Conservation (phyloP, 2,329 filamentous ascomycete genomes). For the Fusarium pseudograminearum region DNA sequence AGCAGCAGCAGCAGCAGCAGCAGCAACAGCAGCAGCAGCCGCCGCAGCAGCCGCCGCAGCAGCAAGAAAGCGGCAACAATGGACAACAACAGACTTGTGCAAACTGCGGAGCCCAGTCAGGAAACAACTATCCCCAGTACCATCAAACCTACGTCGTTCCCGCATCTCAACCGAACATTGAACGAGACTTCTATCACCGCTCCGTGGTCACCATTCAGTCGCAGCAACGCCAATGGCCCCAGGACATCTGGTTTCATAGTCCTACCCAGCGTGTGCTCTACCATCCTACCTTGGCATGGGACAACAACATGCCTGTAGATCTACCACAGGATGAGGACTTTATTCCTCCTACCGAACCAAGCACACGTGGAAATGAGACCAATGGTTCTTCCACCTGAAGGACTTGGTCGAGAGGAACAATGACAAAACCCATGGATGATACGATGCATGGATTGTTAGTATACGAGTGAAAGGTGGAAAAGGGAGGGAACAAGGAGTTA, state of each 20-base stretch:
- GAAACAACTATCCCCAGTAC: not conserved
- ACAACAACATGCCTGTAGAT: not conserved
- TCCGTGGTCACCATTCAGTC: slow-evolving; percentile 14
- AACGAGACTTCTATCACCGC: slow-evolving; percentile 15
- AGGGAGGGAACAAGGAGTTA: not conserved
- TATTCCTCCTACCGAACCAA: not conserved
- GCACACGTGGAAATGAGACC: not conserved
- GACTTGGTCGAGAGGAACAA: not conserved
- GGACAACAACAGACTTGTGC: not conserved
- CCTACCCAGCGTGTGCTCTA: slow-evolving; percentile 28
- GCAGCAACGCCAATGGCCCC: slow-evolving; percentile 7
- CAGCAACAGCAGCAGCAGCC: not conserved
- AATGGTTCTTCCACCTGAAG: not conserved
- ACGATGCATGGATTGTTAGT: not conserved
- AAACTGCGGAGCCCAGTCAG: not conserved
- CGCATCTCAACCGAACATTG: not conserved
- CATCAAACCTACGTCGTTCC: slow-evolving; percentile 6
- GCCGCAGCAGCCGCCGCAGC: no score
- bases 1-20: not conserved
- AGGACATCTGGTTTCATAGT: slow-evolving; percentile 38
- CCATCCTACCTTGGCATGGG: slow-evolving; percentile 8
- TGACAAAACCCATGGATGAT: not conserved
- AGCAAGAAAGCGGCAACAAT: not conserved
- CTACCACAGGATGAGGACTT: not conserved
- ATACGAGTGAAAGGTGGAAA: not conserved